Evolutionary conservation across 2,329 filamentous ascomycete genomes (phyloP).

Genomic region (Stemphylium beticola): DNA sequence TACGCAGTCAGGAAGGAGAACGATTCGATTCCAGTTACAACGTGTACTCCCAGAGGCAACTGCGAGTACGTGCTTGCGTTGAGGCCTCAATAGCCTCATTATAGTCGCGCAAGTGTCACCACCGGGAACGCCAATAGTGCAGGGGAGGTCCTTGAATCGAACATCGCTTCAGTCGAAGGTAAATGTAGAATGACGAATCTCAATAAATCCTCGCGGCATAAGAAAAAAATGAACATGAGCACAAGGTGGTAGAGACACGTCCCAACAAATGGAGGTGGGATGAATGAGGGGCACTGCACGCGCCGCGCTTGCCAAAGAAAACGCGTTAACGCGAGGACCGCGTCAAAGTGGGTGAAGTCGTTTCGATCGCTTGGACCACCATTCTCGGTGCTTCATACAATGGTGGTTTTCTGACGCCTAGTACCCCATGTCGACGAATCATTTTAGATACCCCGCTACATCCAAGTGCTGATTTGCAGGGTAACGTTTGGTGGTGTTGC

Average conservation of each 20-base stretch:
- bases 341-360: background rate
- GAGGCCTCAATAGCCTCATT: conserved; percentile 6
- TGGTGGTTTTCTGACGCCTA: background rate
- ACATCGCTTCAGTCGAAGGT: no score
- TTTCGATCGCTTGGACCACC: no score
- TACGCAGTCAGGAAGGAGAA: no score
- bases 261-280: background rate
- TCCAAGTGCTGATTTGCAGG: background rate
- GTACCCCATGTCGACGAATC: no score
- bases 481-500: background rate
- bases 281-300: conserved; percentile 8
- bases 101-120: conserved; percentile 3
- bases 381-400: background rate
- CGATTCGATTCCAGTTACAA: no score
- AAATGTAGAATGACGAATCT: no score
- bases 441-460: background rate
- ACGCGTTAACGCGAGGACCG: conserved; percentile 31
- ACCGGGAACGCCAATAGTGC: background rate
- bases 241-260: background rate
- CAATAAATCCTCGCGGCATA: background rate
- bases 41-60: background rate
- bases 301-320: conserved; percentile 8
- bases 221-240: background rate
- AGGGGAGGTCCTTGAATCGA: background rate
- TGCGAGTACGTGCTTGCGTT: background rate